Base-by-base conservation (phyloP, 2,329 filamentous ascomycete species). In the Proliferodiscus dingleyae region DNA sequence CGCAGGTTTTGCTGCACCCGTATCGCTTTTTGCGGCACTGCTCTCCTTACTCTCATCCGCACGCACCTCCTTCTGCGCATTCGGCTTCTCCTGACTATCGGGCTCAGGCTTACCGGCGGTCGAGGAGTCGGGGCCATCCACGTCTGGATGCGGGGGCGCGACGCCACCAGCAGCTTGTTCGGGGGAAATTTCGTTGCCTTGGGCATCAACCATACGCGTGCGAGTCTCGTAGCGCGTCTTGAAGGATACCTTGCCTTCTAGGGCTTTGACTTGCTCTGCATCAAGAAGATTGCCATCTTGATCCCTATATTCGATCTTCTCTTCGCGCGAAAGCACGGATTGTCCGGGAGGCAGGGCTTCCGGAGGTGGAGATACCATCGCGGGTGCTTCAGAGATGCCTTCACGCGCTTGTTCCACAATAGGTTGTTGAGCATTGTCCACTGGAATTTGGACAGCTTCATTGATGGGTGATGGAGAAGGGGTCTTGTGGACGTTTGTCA, bases 211-310 rank as follows among this genome's bases (percentile, higher is more conserved):
- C 45, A 97, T 68, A 47, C 88, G 83, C 7, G 89, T 96, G 54
- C 87, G 80, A n/a, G 91, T 96, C 73, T 97, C 91, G 64, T 96
- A 96, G 56, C 85, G 85, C 10, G 93, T 97, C 71, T 94, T 83
- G 71, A 98, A 96, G 60, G 89, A 88, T 49, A 97, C 90, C 68
- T 95, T 94, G 60, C 91, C 93, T 66, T 91, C 80, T 24, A 98
- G 79, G 16, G 78, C 80, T 60, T 85, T 80, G 48, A 98, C 89
- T 64, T 95, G 80, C 61, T 89, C 86, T 44, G 85, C 81, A 61
- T 91, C 73, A 24, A 98, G 78, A 24, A 97, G 66, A 62, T 96
- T 96, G 55, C 93, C 93, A 58, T 95, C 76, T 66, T 96, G 88
- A 66, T 97, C 93, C 43, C 93, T 86, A 70, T 95, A 98, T 69